Base-by-base conservation (phyloP, 2,329 filamentous ascomycete genomes). In the Tolypocladium amazonense region DNA sequence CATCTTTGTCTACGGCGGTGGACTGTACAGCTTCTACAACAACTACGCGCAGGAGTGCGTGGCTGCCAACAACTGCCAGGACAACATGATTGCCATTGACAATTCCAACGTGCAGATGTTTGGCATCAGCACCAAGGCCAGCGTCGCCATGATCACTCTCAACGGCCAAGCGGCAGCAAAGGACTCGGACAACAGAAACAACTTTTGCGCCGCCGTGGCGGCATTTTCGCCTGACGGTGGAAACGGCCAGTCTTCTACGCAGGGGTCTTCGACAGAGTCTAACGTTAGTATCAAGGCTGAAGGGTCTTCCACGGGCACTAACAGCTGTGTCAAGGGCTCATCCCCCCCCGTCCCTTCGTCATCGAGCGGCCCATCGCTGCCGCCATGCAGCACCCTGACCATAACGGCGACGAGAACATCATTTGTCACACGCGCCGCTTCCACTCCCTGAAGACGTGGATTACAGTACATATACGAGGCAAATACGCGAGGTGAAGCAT, bases 11-110 rank as follows among this genome's bases (percentile, higher is more conserved):
- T 90, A 87, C 68, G 89, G 89, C 54, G 87, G 83, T 6, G 89
- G 89, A 33, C 75, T 92, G 61, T 93, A 93, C 80, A 87, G 82
- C 65, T 93, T 93, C 82, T 93, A 91, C 69, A 83, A 93, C 72
- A 90, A 92, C 79, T 93, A 93, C 74, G 77, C 75, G 43, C 88
- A 92, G 73, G 78, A 79, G 23, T 94, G 90, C 67, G 80, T 92
- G 20, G 72, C 74, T 43, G 79, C 79, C 12, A 81, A 89, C 70
- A 83, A 81, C 65, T 94, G 90, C 77, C 90, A 93, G 74, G 79
- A 86, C 60, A 88, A 91, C 74, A 92, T 94, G 76, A 80, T 92
- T 55, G 85, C 84, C 65, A 76, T 93, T 41, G 86, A 91, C 72
- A 81, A 82, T 69, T 88, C 81, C 41, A 85, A 79, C 57, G 78